Evolutionary conservation across 768 basidiomycete species (phyloP), one percentile per base, ranked within the genome.

Genomic region (Kwoniella pini): DNA sequence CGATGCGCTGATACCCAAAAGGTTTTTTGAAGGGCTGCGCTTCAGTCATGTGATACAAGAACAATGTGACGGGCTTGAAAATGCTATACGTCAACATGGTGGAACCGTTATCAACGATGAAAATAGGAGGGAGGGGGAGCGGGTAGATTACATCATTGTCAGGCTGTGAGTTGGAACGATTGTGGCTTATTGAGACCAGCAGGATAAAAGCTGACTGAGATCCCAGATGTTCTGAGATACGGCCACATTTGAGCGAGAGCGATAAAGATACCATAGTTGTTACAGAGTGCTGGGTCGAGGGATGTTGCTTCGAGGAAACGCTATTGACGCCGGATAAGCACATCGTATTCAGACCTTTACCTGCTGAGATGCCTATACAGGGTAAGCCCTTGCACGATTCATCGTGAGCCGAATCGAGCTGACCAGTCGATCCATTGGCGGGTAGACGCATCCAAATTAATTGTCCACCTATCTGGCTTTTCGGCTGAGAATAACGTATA

Each of bases 241-340:
- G 54, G 21, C 69, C 69, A 1, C 38, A 30, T 27, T 26, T 67
- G 19, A 52, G 52, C 7, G 48, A 54, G 1, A 22, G 27, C 26
- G 62, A 56, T 6, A 30, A 56, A 12, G 44, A 33, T 4, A 58
- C 75, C 1, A 65, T 62, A 15, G 57, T 78, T 26, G 84, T 92
- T 43, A 95, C 93, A 0, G 93, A 96, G 76, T 94, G 90, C 73
- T 97, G 93, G 93, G 81, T 97, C 1, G 93, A 97, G 76, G 84
- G 84, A 43, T 95, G 90, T 68, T 83, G 91, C 13, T 87, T 84
- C 54, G 85, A 87, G 58, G 87, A 89, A 44, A 82, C 84, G n/a
- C 79, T 95, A 51, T 87, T 88, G 70, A 75, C 80, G 17, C 81
- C 84, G 0, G 84, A 86, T 1, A 88, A 88, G 42, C 86, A 91